These are phyloP conservation scores for Drechmeria coniospora DNA, from an alignment of 2,329 filamentous ascomycete genomes.

Conservation along the genomic window DNA sequence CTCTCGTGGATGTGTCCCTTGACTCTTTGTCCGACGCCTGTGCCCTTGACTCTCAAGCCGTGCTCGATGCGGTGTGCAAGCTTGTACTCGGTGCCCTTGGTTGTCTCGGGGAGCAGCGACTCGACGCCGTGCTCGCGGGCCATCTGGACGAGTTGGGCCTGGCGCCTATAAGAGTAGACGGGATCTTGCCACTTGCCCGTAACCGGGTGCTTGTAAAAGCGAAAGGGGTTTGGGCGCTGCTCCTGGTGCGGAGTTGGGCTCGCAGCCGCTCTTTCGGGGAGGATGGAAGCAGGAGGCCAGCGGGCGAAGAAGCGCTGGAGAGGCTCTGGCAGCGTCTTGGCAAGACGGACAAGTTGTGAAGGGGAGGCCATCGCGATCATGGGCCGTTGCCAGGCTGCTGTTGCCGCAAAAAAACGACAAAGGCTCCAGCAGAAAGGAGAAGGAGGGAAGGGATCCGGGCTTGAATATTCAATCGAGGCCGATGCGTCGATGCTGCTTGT, in stretches of 20 bases:
- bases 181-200: constrained; percentile 78
- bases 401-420: no score
- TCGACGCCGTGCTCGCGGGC: constrained; percentile 66
- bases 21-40: constrained; percentile 79
- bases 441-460: background rate
- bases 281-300: constrained; percentile 60
- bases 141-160: constrained; percentile 83
- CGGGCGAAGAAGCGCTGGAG: constrained; percentile 78
- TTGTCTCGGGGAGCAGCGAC: constrained; percentile 60
- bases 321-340: constrained; percentile 58
- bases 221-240: constrained; percentile 63
- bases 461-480: no score
- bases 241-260: constrained; percentile 34
- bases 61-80: constrained; percentile 60
- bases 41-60: constrained; percentile 77
- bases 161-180: constrained; percentile 66
- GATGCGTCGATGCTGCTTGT: no score
- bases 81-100: constrained; percentile 59
- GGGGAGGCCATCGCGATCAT: constrained; percentile 22
- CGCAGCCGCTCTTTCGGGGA: constrained; percentile 24
- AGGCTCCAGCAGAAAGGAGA: constrained; percentile 1
- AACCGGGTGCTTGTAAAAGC: constrained; percentile 57
- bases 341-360: constrained; percentile 37
- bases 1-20: constrained; percentile 94
- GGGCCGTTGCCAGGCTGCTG: no score